These are phyloP conservation scores for Glycyrrhiza uralensis DNA, from an alignment of 306 rosid genomes.

Conservation along the genomic window DNA sequence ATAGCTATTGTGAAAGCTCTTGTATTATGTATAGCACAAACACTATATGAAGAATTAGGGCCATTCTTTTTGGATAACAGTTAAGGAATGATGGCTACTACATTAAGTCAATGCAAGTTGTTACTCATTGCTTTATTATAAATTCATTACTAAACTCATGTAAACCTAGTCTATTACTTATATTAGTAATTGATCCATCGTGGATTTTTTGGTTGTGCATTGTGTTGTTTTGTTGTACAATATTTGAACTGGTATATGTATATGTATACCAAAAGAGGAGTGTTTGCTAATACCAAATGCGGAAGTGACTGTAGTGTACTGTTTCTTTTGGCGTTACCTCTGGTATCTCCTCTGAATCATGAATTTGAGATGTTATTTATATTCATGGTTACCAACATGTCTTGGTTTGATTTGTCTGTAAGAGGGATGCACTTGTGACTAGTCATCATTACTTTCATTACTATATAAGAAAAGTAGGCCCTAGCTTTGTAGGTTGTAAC, in stretches of 20 bases:
- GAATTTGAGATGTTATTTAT: not conserved
- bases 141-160: not conserved
- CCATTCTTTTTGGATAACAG: not conserved
- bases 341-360: not conserved
- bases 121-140: not conserved
- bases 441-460: too few species aligned
- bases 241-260: conserved; percentile 13
- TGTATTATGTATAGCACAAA: not conserved
- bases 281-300: not conserved
- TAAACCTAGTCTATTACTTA: not conserved
- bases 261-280: not conserved
- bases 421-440: not conserved
- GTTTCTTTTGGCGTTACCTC: not conserved
- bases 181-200: not conserved
- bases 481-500: too few species aligned
- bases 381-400: not conserved
- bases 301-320: not conserved
- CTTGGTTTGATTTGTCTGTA: not conserved
- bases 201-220: not conserved
- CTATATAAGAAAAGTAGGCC: too few species aligned
- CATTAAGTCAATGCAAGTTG: not conserved
- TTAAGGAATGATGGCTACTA: not conserved
- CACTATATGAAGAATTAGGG: not conserved
- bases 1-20: not conserved
- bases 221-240: not conserved